Base-by-base conservation (phyloP, 805 yeast species). In the Maudiozyma barnettii region DNA sequence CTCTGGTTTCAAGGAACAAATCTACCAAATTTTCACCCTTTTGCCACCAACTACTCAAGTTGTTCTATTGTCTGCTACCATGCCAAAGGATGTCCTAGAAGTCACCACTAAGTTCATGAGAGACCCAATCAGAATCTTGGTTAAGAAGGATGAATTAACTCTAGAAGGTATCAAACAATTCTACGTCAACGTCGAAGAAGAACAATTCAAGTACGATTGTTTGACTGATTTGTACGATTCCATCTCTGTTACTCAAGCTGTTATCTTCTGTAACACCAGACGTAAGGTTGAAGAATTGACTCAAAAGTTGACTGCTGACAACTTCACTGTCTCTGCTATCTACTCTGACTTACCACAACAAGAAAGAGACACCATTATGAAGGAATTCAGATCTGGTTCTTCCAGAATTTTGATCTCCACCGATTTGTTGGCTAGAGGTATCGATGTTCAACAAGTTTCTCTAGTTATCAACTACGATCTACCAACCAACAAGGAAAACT, bases 391-490 rank as follows among this genome's bases (percentile, higher is more conserved):
- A 68, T 75, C 84, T 50, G 99, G 99, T 50, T 79, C 84, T 56
- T 86, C 96, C 46, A 79, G 99, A 66, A 91, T 93, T 44, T 74
- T 93, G 66, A 93, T 93, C 64, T 84, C 97, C 56, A 93, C 99
- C 39, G 99, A 93, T 70, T 84, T 93, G 61, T 85, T 91, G 83
- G 99, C 99, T 44, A 79, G 99, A 71, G 99, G 99, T 65, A 93
- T 91, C 56, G 99, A 91, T 70, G 98, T 91, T 51, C 99, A 91
- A 74, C 98, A 91, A 66, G 96, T 91, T 43, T 90, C 97, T 12
- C 72, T 91, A 56, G 99, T 91, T 51, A 87, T 91, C 63, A 91
- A 91, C 77, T 91, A 86, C 72, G 99, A 91, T 69, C 73, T 91
- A 67, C 98, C 99, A 48, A 68, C 78, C 54, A 89, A 93, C 76